Conservation (phyloP, 495 filamentous ascomycete genomes). For the Cenococcum geophilum region DNA sequence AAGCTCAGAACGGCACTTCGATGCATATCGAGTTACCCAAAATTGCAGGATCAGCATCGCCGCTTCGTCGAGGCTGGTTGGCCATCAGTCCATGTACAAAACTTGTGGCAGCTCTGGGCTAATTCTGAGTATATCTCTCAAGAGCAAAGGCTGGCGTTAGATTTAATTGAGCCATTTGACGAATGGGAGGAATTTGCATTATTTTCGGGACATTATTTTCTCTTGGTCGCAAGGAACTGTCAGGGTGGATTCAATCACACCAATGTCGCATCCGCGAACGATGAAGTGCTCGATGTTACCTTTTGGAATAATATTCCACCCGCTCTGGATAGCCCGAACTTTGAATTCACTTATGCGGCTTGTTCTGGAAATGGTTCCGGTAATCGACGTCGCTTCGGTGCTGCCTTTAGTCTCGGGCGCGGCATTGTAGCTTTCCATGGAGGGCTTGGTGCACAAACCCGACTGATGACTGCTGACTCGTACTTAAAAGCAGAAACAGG, state of each 20-base stretch:
- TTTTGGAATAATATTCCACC: not conserved
- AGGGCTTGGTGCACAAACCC: conserved; percentile 40
- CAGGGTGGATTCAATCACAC: not conserved
- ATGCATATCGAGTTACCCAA: conserved; percentile 64
- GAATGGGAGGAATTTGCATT: conserved; percentile 95
- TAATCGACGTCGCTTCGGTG: conserved; percentile 41
- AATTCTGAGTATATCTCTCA: conserved; percentile 54
- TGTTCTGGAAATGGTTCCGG: not conserved
- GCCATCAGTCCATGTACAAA: conserved; percentile 57
- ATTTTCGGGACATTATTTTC: conserved; percentile 79
- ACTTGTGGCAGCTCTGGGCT: conserved; percentile 80
- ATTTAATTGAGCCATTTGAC: conserved; percentile 75
- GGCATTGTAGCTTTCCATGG: conserved; percentile 49
- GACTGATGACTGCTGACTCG: conserved; percentile 56
- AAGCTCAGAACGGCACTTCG: conserved; percentile 72
- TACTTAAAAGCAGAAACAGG: conserved; percentile 37
- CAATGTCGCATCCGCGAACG: not conserved
- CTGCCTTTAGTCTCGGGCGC: conserved; percentile 39
- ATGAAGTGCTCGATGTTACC: not conserved
- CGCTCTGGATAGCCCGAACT: not conserved
- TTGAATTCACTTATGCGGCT: conserved; percentile 1
- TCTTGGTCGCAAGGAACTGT: conserved; percentile 55
- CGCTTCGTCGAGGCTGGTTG: conserved; percentile 65
- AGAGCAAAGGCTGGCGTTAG: conserved; percentile 51
- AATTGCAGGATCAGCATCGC: conserved; percentile 52